phyloP scores from a whole-genome alignment of 129 eudicot genomes.

The Saussurea involucrata region DNA sequence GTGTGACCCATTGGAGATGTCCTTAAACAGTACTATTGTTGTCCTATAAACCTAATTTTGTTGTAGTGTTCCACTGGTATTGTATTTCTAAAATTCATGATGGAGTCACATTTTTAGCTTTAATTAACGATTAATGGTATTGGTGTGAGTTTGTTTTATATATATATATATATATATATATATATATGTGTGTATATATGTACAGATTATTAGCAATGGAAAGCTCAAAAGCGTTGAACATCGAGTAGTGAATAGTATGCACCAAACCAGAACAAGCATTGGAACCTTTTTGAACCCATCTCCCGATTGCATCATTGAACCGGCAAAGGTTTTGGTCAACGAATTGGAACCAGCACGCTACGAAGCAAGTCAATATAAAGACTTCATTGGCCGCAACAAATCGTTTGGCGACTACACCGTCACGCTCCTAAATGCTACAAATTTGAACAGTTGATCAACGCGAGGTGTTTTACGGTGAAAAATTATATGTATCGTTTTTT shows the following conservation, averaged over 20 bases:
- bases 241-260: conserved; percentile 58
- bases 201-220: conserved; percentile 73
- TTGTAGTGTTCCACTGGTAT: neutral
- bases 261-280: conserved; percentile 34
- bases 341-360: conserved; percentile 56
- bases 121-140: neutral
- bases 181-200: neutral
- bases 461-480: neutral
- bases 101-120: neutral
- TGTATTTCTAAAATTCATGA: neutral
- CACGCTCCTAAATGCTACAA: conserved; percentile 23
- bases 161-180: no score
- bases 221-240: conserved; percentile 59
- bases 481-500: neutral
- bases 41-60: neutral
- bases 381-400: conserved; percentile 32
- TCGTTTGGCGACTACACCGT: conserved; percentile 46
- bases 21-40: no score
- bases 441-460: neutral
- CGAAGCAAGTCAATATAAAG: conserved; percentile 37
- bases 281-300: conserved; percentile 58
- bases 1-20: no score
- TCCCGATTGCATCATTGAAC: conserved; percentile 51
- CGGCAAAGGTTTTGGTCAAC: conserved; percentile 53
- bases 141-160: neutral